phyloP scores from a whole-genome alignment of 768 basidiomycete species.

The Rhodotorula paludigena region DNA sequence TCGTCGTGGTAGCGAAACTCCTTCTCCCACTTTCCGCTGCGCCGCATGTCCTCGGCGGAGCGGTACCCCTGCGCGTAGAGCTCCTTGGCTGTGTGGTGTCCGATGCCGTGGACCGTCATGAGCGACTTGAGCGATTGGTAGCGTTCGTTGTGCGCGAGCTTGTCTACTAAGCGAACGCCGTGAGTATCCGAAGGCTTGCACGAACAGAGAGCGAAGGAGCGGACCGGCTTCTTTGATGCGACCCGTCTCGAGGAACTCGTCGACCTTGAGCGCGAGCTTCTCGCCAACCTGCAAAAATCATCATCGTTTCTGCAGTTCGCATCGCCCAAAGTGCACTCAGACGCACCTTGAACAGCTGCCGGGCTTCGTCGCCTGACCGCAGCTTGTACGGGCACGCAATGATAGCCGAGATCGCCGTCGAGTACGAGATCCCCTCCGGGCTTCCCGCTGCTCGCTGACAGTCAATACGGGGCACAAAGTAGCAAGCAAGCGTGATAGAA shows the following conservation, averaged over 20 bases:
- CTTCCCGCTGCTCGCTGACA: not conserved
- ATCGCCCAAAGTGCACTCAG: no score
- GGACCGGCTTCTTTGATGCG: slow-evolving; percentile 13
- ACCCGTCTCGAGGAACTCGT: slow-evolving; percentile 24
- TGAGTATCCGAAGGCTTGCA: not conserved
- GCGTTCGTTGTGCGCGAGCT: slow-evolving; percentile 2
- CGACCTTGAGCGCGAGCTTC: slow-evolving; percentile 22
- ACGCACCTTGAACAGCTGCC: slow-evolving; percentile 17
- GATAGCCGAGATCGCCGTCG: slow-evolving; percentile 7
- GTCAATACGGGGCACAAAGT: not conserved
- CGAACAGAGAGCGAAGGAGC: not conserved
- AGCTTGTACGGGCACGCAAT: slow-evolving; percentile 29
- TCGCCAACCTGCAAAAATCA: slow-evolving; percentile 14
- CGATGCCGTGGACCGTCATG: slow-evolving; percentile 30
- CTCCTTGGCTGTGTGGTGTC: slow-evolving; percentile 19
- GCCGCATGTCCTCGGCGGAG: slow-evolving; percentile 18
- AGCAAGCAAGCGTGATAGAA: no score
- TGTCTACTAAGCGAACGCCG: not conserved
- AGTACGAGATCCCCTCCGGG: slow-evolving; percentile 23
- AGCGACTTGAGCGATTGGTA: slow-evolving; percentile 8
- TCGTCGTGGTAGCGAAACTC: slow-evolving; percentile 35
- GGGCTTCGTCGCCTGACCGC: slow-evolving; percentile 13
- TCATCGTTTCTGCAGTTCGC: not conserved
- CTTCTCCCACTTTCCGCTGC: slow-evolving; percentile 21
- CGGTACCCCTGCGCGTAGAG: slow-evolving; percentile 23